Percentiles rank a stretch among this genome's conserved stretches.
These are phyloP conservation scores for Hippophae gyantsensis DNA, from an alignment of 306 rosid genomes.

Conservation along the genomic window DNA sequence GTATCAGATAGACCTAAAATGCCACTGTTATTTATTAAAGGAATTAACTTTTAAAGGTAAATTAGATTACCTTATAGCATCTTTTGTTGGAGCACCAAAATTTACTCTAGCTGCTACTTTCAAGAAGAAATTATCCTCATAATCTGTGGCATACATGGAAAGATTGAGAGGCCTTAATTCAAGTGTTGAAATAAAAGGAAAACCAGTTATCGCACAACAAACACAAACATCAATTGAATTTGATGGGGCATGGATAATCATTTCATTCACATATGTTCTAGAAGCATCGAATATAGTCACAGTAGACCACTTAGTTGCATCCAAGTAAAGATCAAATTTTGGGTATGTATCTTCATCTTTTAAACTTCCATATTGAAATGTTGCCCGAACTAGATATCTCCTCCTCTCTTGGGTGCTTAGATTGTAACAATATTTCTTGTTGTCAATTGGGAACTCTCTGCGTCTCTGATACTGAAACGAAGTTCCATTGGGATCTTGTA, in stretches of 20 bases:
- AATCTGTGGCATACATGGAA: constrained; percentile 95
- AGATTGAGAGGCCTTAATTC: constrained; percentile 82
- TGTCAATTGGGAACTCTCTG: constrained; percentile 71
- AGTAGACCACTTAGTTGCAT: too few species aligned
- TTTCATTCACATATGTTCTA: too few species aligned
- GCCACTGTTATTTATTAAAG: too few species aligned
- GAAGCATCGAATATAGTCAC: too few species aligned
- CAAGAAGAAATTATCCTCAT: constrained; percentile 70
- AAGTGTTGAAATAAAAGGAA: constrained; percentile 86
- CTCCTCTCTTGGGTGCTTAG: constrained; percentile 61
- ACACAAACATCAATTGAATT: constrained; percentile 66
- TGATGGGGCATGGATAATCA: constrained; percentile 73
- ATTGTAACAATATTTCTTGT: constrained; percentile 66
- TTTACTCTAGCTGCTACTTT: constrained; percentile 87
- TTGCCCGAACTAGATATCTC: constrained; percentile 71
- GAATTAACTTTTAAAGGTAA: neutral
- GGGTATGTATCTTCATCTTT: too few species aligned
- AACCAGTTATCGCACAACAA: constrained; percentile 90
- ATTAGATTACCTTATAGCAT: constrained; percentile 47
- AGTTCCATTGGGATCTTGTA: constrained; percentile 48
- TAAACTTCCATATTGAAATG: too few species aligned
- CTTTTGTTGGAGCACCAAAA: constrained; percentile 71
- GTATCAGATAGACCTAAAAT: too few species aligned
- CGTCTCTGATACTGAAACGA: constrained; percentile 44
- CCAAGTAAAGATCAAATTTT: too few species aligned